These are phyloP conservation scores for Cystoisospora suis DNA, from an alignment of 169 alveolate species.

Conservation along the genomic window DNA sequence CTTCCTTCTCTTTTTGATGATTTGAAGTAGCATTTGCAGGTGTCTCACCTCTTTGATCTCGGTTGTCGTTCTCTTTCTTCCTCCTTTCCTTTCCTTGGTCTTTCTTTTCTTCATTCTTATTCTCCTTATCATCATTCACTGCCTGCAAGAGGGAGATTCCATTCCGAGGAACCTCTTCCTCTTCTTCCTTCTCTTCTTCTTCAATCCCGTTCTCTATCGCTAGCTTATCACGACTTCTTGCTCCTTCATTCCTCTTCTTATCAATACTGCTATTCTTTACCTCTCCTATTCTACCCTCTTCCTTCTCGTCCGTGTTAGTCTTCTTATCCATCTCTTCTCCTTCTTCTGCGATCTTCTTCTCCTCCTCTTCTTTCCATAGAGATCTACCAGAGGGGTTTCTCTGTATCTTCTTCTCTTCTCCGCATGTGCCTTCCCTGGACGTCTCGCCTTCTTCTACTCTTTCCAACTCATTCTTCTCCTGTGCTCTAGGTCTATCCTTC, in stretches of 20 bases:
- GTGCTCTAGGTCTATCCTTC: too few relatives aligned
- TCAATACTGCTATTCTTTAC: too few relatives aligned
- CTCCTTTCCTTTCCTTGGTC: not conserved
- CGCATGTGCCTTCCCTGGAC: too few relatives aligned
- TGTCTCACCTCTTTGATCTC: not conserved
- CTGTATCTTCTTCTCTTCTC: too few relatives aligned
- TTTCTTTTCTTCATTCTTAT: not conserved
- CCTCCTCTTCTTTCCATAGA: not conserved
- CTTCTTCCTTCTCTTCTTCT: not conserved
- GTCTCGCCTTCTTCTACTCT: too few relatives aligned
- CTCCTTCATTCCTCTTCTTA: too few relatives aligned
- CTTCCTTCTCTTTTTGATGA: not conserved
- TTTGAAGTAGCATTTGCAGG: not conserved
- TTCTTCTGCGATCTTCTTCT: too few relatives aligned
- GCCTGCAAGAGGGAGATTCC: not conserved
- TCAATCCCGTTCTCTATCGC: not conserved
- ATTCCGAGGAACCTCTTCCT: not conserved
- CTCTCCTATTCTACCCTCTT: too few relatives aligned
- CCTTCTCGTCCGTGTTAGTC: not conserved
- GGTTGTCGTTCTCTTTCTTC: not conserved
- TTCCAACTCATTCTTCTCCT: too few relatives aligned
- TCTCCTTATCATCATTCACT: not conserved
- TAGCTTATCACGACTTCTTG: too few relatives aligned
- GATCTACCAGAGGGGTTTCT: not conserved
- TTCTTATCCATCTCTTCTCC: not conserved